Base-by-base conservation (phyloP, 2,329 filamentous ascomycete genomes). In the Penicillium brasilianum region DNA sequence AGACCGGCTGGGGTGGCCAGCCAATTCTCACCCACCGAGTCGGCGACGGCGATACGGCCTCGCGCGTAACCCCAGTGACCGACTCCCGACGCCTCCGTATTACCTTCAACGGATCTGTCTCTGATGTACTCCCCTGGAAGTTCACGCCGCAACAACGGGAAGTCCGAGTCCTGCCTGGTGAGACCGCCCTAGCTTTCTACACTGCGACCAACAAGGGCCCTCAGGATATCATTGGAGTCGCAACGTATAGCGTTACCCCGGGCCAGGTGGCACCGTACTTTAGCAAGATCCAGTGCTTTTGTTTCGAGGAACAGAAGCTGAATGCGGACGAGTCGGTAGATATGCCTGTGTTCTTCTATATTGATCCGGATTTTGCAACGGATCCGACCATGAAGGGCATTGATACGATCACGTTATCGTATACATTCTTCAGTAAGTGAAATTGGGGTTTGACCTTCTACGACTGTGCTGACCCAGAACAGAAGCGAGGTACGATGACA, bases 321-420 rank as follows among this genome's bases (percentile, higher is more conserved):
- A 94, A 95, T 74, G 93, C 93, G 6, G 93, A 94, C 48, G 96
- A 99, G 84, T 95, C 93, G 48, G 95, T 99, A 57, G 95, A 99
- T 77, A 99, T 99, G 96, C 96, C 95, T 0, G 96, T 99, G 0
- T 99, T 99, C 79, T 99, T 99, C 80, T 99, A 98, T 78, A 90
- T 99, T 67, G 95, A 99, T 74, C 95, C 95, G 0, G 95, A 98
- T 74, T 89, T 99, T 80, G 84, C 94, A 61, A 93, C 90, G 69
- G 95, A 99, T 77, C 82, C 94, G 55, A 93, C 90, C 66, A 98
- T 97, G 94, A 91, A 86, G 78, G 91, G 90, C 0, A 92, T 99
- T 64, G 92, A 97, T 80, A 97, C 93, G 1, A 93, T 99, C 58
- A 99, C 95, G 36, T 78, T 99, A 72, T 96, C 90, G 69, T 99